Evolutionary conservation across 1,284 basidiomycete genomes (phyloP), one percentile per base, ranked within the genome.

Genomic region (Ceratobasidium sp.): DNA sequence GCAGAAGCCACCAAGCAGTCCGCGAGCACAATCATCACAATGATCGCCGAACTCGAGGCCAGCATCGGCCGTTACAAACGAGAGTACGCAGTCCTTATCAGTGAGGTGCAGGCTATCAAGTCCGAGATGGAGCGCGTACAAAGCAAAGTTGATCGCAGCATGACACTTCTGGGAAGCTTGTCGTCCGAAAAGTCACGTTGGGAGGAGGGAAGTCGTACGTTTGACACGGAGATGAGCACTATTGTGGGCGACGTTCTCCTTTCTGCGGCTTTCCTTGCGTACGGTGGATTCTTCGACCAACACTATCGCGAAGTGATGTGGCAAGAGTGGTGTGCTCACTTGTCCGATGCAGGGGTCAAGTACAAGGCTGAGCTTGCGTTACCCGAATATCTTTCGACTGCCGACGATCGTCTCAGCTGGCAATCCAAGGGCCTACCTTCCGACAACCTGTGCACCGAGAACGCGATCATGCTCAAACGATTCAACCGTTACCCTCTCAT

Each of bases 261-360:
- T 49, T 99, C 97, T 40, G 95, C 98, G 0, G 98, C 96, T 0
- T 99, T 99, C 91, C 87, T 99, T 79, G 97, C 97, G 0, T 99
- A 99, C 83, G 94, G 95, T 26, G 98, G 98, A 78, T 99, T 97
- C 91, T 99, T 99, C 84, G 98, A 99, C 84, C 98, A 99, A 84
- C 94, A 96, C 83, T 98, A 99, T 86, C 96, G 98, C 80, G 97
- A 99, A 85, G 89, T 93, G 77, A 97, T 99, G 95, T 98, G 97
- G 94, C 93, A 94, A 82, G 95, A 96, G 82, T 99, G 98, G 98
- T 92, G 92, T 20, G 90, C 89, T 80, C 97, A 99, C 84, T 90
- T 99, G 28, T 85, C 91, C 4, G 95, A 96, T 80, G 96, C 96
- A n/a, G 93, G 91, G 81, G 91, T 99, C 88, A 95, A 94, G 84